Percentiles rank a stretch among this genome's conserved stretches.
Evolutionary conservation across 805 yeast genomes (phyloP).

Genomic region (Jamesozyma piceae): DNA sequence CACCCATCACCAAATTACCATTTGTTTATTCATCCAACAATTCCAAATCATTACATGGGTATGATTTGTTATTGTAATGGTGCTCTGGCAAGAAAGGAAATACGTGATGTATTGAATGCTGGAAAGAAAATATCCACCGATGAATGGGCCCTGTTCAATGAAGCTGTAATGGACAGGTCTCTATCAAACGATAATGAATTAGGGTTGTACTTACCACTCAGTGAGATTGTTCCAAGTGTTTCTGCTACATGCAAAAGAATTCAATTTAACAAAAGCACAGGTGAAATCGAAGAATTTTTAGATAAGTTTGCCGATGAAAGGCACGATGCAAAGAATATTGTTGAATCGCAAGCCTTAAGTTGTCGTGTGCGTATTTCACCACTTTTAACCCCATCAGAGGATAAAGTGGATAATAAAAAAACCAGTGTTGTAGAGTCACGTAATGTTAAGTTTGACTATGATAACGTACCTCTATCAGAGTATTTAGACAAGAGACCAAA

Average conservation of each 20-base stretch:
- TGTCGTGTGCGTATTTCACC: conserved; percentile 77
- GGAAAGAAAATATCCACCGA: conserved; percentile 33
- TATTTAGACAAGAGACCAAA: conserved; percentile 44
- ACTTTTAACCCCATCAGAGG: conserved; percentile 34
- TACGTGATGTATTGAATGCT: conserved; percentile 45
- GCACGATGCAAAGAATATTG: conserved; percentile 64
- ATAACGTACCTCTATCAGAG: conserved; percentile 16
- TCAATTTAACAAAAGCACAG: conserved; percentile 28
- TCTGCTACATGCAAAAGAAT: conserved; percentile 53
- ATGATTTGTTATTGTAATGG: conserved; percentile 95
- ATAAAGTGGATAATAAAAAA: conserved; percentile 1
- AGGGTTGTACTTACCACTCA: conserved; percentile 78
- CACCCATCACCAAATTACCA: conserved; percentile 77
- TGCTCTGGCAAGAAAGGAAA: conserved; percentile 70
- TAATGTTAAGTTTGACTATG: conserved; percentile 30
- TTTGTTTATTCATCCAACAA: conserved; percentile 77
- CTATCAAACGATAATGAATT: conserved; percentile 41
- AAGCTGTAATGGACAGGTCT: conserved; percentile 26
- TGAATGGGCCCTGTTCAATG: conserved; percentile 56
- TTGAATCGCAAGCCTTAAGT: conserved; percentile 80
- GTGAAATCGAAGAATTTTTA: conserved; percentile 23
- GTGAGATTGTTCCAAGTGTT: conserved; percentile 86
- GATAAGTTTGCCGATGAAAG: conserved; percentile 41
- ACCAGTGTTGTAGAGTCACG: neutral
- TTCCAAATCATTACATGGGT: conserved; percentile 73